Evolutionary conservation across 1,284 basidiomycete species (phyloP), one percentile per base, ranked within the genome.

Genomic region (Malassezia nana): DNA sequence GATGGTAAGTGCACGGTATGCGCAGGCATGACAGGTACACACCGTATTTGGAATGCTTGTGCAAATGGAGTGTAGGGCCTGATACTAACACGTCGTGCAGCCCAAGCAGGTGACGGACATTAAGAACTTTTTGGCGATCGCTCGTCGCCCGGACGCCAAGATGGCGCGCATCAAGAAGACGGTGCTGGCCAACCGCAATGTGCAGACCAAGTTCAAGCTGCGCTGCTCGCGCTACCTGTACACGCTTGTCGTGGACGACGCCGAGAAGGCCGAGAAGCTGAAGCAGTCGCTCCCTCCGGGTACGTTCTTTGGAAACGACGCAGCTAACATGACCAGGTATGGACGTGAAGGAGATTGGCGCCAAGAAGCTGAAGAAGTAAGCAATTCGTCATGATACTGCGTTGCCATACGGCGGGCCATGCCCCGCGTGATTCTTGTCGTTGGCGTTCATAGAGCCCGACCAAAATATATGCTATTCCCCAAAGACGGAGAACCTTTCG

Each of bases 201-300:
- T 87, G 52, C 68, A 71, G 52, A 74, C 71, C 77, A 96, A 98
- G 81, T 96, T 98, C 84, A 98, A 98, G 83, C 84, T 99, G 76
- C 84, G 92, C 77, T 95, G 91, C 81, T 87, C 87, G 61, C 83
- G 86, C 75, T 95, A 92, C 80, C 86, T 98, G 64, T 98, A 99
- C 85, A 98, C 94, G 28, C 83, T 98, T 66, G 83, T 85, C 62
- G 79, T 98, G 75, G 85, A 91, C 75, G 94, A 98, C 79, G 82
- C 86, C 73, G 90, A 95, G 78, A 96, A 96, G 83, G 94, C 94
- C 44, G 89, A 94, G 77, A 99, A 96, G 82, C 84, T 99, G 72
- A 84, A 86, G 81, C 87, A 89, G 80, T 86, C 84, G 73, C 81
- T 99, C 50, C 92, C 92, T 58, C 92, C 94, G 75, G 87, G 90